A percentile compares a stretch with the other conserved stretches of the same genome.
phyloP scores from a whole-genome alignment of 2,329 filamentous ascomycete species.

The Penicillium sclerotiorum region DNA sequence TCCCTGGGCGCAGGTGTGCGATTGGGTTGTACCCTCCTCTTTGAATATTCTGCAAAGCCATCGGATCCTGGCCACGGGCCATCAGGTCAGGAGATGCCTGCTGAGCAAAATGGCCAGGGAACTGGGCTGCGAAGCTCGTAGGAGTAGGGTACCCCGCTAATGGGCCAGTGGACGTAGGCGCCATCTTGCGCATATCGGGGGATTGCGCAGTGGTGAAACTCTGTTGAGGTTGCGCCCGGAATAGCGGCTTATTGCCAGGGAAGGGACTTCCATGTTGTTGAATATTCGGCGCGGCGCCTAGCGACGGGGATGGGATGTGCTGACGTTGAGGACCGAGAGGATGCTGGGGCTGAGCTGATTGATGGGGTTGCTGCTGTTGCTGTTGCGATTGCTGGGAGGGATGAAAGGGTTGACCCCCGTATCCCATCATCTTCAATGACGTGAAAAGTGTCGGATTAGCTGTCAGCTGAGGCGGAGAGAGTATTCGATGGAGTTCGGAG shows the following conservation, averaged over 20 bases:
- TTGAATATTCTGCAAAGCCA: slow-evolving; percentile 34
- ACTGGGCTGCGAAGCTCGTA: slow-evolving; percentile 28
- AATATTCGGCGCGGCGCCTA: slow-evolving; percentile 26
- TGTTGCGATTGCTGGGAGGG: slow-evolving; percentile 29
- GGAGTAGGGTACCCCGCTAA: slow-evolving; percentile 33
- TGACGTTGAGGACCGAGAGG: slow-evolving; percentile 28
- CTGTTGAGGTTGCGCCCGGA: slow-evolving; percentile 31
- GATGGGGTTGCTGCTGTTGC: slow-evolving; percentile 21
- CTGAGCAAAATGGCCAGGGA: slow-evolving; percentile 30
- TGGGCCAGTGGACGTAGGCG: slow-evolving; percentile 32
- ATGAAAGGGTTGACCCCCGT: slow-evolving; percentile 35
- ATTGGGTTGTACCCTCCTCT: slow-evolving; percentile 32
- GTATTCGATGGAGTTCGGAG: slow-evolving; percentile 5
- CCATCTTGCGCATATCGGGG: slow-evolving; percentile 38
- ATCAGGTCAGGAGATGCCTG: slow-evolving; percentile 34
- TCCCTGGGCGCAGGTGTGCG: slow-evolving; percentile 31
- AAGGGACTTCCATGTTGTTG: slow-evolving; percentile 32
- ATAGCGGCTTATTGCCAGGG: slow-evolving; percentile 29
- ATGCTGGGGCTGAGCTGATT: slow-evolving; percentile 22
- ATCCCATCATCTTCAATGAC: slow-evolving; percentile 38
- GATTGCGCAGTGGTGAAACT: slow-evolving; percentile 28
- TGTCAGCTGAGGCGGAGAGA: slow-evolving; percentile 19
- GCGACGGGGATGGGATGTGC: slow-evolving; percentile 34
- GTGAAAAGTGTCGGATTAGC: slow-evolving; percentile 13
- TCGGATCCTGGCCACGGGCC: slow-evolving; percentile 30